Conservation (phyloP, 805 yeast genomes). For the Nematodospora valgi region DNA sequence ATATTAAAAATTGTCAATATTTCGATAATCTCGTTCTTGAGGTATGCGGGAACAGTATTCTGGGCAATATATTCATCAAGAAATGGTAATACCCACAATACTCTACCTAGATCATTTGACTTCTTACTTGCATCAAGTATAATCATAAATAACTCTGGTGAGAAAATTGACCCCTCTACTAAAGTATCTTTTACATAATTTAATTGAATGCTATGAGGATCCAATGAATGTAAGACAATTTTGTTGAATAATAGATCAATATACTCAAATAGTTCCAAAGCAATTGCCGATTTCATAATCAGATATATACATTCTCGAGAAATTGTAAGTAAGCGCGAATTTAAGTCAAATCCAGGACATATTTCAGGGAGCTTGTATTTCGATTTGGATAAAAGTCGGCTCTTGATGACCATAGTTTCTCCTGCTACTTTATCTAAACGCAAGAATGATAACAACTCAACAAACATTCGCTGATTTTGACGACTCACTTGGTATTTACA, state of each 20-base stretch:
- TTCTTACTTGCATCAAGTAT: constrained; percentile 20
- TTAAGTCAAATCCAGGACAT: constrained; percentile 11
- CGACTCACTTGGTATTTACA: constrained; percentile 22
- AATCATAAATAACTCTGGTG: constrained; percentile 18
- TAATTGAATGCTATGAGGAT: constrained; percentile 7
- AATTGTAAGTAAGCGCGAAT: constrained; percentile 14
- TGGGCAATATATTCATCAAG: constrained; percentile 19
- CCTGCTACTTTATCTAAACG: constrained; percentile 21
- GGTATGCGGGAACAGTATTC: background rate
- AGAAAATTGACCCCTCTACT: constrained; percentile 15
- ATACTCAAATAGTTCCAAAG: constrained; percentile 21
- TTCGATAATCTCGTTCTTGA: background rate
- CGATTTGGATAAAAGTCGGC: constrained; percentile 21
- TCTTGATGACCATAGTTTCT: constrained; percentile 21
- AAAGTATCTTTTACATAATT: constrained; percentile 4
- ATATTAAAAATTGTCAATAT: constrained; percentile 2
- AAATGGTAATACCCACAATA: constrained; percentile 35
- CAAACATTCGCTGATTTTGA: constrained; percentile 17
- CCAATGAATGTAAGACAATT: constrained; percentile 23
- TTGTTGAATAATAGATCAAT: constrained; percentile 34
- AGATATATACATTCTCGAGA: constrained; percentile 18
- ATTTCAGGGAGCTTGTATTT: constrained; percentile 12
- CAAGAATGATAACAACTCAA: constrained; percentile 24
- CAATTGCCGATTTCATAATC: constrained; percentile 28
- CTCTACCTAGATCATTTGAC: constrained; percentile 29